Base-by-base conservation (phyloP, 805 yeast species). In the Candida vaughaniae region DNA sequence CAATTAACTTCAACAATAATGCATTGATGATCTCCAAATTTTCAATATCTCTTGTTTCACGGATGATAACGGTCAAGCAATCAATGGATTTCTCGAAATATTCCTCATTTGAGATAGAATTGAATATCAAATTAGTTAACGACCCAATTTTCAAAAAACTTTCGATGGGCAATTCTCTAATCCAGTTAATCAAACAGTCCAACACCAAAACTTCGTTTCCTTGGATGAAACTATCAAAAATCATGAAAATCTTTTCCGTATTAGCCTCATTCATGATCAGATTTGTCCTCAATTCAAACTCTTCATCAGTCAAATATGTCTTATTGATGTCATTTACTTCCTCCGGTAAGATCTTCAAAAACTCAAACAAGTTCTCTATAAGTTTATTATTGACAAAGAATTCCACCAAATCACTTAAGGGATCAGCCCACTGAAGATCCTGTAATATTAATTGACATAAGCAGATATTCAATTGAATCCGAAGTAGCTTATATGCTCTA, bases 151-250 rank as follows among this genome's bases (percentile, higher is more conserved):
- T 62, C 29, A 91, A 61, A n/a, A 93, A 65, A 32, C 78, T 73
- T 35, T 77, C 81, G 18, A 91, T 71, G 3, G 91, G 85, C 33
- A 88, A 78, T 57, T 95, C 99, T 44, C 73, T 75, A 42, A 93
- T 81, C 99, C 99, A 93, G 15, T 95, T 84, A 48, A 82, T 81
- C 39, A 95, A 66, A 60, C 95, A 85, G 44, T 80, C 82, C 39
- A 91, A 70, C 5, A 88, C 70, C 51, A 42, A 60, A 31, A 36
- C 46, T 20, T 49, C 53, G 5, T 76, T 67, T 22, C 46, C 46
- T 12, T 56, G 59, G 6, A 62, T 33, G 42, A 79, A 69, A 30
- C 73, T 69, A 26, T 81, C 69, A 47, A 91, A 65, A 35, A 87
- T 69, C 38, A 73, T 58, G 35, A 91, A 63, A 1, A 93, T 87